A percentile compares a stretch with the other conserved stretches of the same genome.
Conservation (phyloP, 352 stramenopile genomes). For the Phytopythium ostracodes region DNA sequence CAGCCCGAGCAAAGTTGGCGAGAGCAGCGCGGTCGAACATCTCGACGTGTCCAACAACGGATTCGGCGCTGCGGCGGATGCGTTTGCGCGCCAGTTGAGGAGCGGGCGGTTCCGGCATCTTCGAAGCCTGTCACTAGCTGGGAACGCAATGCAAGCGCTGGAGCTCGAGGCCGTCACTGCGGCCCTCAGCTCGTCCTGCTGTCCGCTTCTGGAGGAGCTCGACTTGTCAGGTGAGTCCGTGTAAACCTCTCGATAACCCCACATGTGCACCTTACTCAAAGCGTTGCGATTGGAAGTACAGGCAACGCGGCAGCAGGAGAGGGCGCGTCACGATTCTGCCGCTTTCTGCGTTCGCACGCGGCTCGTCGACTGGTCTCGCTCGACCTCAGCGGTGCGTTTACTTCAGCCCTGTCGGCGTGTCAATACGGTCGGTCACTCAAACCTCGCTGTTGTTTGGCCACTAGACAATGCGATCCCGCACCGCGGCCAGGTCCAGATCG, state of each 20-base stretch:
- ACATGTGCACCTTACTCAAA: not conserved
- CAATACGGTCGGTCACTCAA: not conserved
- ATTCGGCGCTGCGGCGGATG: constrained; percentile 20
- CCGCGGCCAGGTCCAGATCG: constrained; percentile 28
- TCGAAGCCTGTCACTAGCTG: constrained; percentile 21
- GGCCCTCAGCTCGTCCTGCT: constrained; percentile 17
- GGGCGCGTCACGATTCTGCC: constrained; percentile 35
- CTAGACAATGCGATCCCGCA: constrained; percentile 52
- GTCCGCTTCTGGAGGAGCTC: constrained; percentile 24
- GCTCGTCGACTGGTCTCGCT: constrained; percentile 28
- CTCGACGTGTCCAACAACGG: constrained; percentile 35
- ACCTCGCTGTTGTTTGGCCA: not conserved
- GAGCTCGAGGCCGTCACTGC: constrained; percentile 30
- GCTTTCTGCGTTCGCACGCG: constrained; percentile 30
- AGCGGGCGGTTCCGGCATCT: constrained; percentile 15
- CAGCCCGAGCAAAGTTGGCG: not conserved
- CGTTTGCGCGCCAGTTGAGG: constrained; percentile 18
- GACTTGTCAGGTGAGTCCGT: constrained; percentile 30
- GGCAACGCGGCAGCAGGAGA: constrained; percentile 41
- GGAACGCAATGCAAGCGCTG: constrained; percentile 31
- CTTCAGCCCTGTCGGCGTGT: not conserved
- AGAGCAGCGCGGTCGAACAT: constrained; percentile 9
- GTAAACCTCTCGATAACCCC: not conserved
- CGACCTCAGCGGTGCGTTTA: constrained; percentile 43
- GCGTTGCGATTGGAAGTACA: constrained; percentile 7